These are phyloP conservation scores for Cutaneotrichosporon daszewskae DNA, from an alignment of 1,284 basidiomycete species.

Conservation along the genomic window DNA sequence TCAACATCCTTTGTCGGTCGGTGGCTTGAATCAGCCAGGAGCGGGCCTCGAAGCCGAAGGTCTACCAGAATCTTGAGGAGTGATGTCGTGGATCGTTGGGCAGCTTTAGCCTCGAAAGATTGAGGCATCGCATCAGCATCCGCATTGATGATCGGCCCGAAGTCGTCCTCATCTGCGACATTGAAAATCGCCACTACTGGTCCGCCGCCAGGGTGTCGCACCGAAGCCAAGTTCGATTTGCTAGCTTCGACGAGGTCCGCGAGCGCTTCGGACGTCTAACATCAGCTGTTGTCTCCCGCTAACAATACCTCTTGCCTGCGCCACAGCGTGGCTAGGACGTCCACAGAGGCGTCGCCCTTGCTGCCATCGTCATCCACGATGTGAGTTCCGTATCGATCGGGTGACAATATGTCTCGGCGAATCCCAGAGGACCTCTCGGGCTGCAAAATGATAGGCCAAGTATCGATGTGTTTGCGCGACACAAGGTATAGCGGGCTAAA, in stretches of 20 bases:
- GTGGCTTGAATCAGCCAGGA: slow-evolving; percentile 52
- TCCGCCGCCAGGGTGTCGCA: not conserved
- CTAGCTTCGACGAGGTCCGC: slow-evolving; percentile 17
- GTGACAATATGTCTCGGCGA: slow-evolving; percentile 53
- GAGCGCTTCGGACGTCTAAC: slow-evolving; percentile 4
- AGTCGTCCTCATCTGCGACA: slow-evolving; percentile 57
- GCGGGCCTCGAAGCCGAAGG: slow-evolving; percentile 52
- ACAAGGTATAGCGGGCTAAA: slow-evolving; percentile 58
- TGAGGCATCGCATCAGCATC: slow-evolving; percentile 35
- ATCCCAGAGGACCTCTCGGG: slow-evolving; percentile 66
- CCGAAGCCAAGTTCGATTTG: slow-evolving; percentile 1
- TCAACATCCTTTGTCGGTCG: slow-evolving; percentile 61
- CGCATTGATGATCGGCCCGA: slow-evolving; percentile 56
- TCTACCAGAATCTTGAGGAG: slow-evolving; percentile 30
- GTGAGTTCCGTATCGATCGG: slow-evolving; percentile 9
- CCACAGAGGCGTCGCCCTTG: not conserved
- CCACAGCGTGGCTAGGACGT: slow-evolving; percentile 50
- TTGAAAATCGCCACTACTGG: not conserved
- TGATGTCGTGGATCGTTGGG: slow-evolving; percentile 21
- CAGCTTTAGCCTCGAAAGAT: slow-evolving; percentile 32
- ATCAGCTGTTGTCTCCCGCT: not conserved
- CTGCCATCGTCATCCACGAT: slow-evolving; percentile 4
- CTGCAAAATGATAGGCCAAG: slow-evolving; percentile 57
- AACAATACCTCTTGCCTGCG: slow-evolving; percentile 57
- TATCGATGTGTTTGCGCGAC: slow-evolving; percentile 18